Conservation (phyloP, 805 yeast genomes). For the Saturnispora serradocipensis region DNA sequence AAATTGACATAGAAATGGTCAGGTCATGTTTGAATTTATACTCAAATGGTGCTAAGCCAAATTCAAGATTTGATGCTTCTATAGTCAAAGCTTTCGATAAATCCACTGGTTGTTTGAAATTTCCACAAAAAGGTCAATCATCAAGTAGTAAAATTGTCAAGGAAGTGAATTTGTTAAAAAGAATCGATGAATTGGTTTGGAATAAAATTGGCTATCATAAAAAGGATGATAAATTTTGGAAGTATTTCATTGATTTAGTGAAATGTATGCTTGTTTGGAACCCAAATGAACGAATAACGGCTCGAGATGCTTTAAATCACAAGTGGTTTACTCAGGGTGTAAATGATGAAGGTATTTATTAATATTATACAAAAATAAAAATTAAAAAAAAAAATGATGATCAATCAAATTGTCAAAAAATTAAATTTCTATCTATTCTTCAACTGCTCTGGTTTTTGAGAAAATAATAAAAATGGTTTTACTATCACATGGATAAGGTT, state of each 20-base stretch:
- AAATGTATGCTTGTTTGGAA: constrained; percentile 41
- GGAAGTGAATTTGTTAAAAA: constrained; percentile 27
- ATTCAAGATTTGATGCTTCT: constrained; percentile 13
- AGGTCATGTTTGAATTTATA: constrained; percentile 23
- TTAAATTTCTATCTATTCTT: neutral
- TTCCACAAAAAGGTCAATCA: constrained; percentile 26
- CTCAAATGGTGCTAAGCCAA: constrained; percentile 10
- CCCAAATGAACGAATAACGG: constrained; percentile 42
- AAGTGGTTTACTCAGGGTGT: constrained; percentile 71
- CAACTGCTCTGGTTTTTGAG: neutral
- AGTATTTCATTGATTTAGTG: constrained; percentile 50
- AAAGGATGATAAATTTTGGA: constrained; percentile 61
- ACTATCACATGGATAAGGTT: neutral
- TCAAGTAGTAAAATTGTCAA: constrained; percentile 30
- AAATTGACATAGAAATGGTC: constrained; percentile 34
- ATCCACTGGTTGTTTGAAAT: constrained; percentile 23
- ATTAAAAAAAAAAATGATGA: neutral
- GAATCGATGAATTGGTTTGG: constrained; percentile 23
- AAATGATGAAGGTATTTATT: constrained; percentile 40
- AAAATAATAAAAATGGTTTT: neutral
- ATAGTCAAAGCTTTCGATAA: constrained; percentile 26
- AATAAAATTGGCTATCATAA: constrained; percentile 36
- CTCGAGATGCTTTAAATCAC: constrained; percentile 47
- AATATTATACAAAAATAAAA: neutral
- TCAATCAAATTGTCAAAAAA: neutral